Evolutionary conservation across 352 stramenopile species (phyloP), one percentile per base, ranked within the genome.

Genomic region (Pythium apleroticum): DNA sequence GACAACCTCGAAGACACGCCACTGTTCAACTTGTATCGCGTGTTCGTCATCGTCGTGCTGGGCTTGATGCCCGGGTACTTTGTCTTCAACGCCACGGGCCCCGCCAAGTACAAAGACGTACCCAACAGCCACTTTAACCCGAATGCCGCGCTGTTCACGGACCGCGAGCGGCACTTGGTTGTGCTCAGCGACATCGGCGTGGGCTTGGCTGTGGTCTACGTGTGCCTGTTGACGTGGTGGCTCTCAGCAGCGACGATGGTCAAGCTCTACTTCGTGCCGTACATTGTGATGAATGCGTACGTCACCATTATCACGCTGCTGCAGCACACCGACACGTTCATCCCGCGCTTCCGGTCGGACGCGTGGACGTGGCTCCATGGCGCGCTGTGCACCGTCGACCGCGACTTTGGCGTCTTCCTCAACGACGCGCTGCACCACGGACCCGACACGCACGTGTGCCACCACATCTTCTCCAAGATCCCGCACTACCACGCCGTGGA

Each of bases 361-460:
- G 87, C 98, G 75, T 99, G 97, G 97, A 98, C 80, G 61, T 99
- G 96, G 96, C 86, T 99, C 59, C 91, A 91, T 45, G 97, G 97
- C 52, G 97, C 97, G 6, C 79, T 99, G 20, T 97, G 86, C 76
- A 99, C 97, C 2, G 97, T 99, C 60, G 97, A 99, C 81, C 92
- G 97, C 22, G 91, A 90, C 2, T 99, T 99, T 65, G 93, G 97
- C 52, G 64, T 80, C 41, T 98, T 98, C 68, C 93, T 99, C 60
- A 95, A 99, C 76, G 90, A 95, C 66, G 96, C 98, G 63, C 89
- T 99, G 71, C 97, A 99, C 84, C 95, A 97, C 79, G 99, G 99
- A 74, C 88, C 93, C 39, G 95, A n/a, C n/a, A n/a, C n/a, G n/a
- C n/a, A n/a, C n/a, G n/a, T n/a, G n/a, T n/a, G n/a, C n/a, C n/a